A percentile compares a stretch with the other conserved stretches of the same genome.
Conservation (phyloP, 2,329 filamentous ascomycete species). For the Aspergillus transmontanensis region DNA sequence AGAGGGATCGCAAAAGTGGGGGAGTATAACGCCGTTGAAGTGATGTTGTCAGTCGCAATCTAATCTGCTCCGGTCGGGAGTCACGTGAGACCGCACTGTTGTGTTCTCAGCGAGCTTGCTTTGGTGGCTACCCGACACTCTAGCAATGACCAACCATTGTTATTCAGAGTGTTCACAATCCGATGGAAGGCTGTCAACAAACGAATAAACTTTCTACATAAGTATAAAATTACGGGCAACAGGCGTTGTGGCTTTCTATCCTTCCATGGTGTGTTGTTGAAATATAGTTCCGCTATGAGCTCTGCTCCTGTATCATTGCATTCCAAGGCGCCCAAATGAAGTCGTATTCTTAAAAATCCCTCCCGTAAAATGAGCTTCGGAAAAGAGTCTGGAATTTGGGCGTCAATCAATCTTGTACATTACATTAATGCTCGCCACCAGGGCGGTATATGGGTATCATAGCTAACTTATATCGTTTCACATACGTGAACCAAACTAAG, state of each 20-base stretch:
- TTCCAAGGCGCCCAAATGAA: background rate
- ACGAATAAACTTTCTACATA: background rate
- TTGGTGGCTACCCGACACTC: background rate
- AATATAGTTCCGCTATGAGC: background rate
- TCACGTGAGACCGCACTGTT: background rate
- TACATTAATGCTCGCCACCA: constrained; percentile 23
- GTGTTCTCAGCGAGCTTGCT: background rate
- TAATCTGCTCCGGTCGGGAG: background rate
- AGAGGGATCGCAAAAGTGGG: background rate
- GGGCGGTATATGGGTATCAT: constrained; percentile 18
- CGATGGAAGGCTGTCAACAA: background rate
- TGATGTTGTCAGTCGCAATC: constrained; percentile 5
- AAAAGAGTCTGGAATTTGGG: background rate
- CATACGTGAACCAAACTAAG: constrained; percentile 7
- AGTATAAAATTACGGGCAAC: background rate
- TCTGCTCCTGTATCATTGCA: background rate
- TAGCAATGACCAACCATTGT: no score
- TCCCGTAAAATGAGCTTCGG: background rate
- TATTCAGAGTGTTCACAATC: background rate
- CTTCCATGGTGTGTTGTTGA: background rate
- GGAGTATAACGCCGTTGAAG: background rate
- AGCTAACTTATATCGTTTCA: constrained; percentile 5
- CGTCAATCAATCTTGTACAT: constrained; percentile 7
- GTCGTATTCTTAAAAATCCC: background rate
- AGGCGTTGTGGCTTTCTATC: background rate